Percentiles rank a stretch among this genome's conserved stretches.
phyloP scores from a whole-genome alignment of 495 filamentous ascomycete genomes.

The Penicillium argentinense region DNA sequence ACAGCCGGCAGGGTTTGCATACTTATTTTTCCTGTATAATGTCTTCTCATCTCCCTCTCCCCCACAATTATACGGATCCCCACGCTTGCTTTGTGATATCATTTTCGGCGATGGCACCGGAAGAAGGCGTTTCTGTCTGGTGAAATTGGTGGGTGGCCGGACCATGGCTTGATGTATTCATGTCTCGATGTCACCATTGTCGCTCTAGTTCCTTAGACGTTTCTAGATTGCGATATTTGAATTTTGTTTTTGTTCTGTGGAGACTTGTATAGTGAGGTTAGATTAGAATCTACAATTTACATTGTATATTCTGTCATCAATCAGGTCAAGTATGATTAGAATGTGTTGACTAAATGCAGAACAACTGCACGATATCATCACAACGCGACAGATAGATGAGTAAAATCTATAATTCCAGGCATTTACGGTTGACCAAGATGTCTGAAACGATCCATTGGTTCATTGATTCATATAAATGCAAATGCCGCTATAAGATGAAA shows the following conservation, averaged over 20 bases:
- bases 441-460: too few relatives aligned
- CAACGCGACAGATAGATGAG: too few relatives aligned
- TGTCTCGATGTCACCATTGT: neutral
- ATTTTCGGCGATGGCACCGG: neutral
- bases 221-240: conserved; percentile 13
- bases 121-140: conserved; percentile 20
- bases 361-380: too few relatives aligned
- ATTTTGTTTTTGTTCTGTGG: neutral
- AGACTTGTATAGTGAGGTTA: neutral
- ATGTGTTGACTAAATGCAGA: too few relatives aligned
- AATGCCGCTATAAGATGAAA: neutral
- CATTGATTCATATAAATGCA: too few relatives aligned
- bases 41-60: conserved; percentile 5
- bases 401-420: too few relatives aligned
- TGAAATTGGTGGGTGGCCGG: conserved; percentile 22
- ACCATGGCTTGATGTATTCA: neutral
- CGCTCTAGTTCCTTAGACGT: neutral
- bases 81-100: neutral
- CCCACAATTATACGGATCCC: conserved; percentile 6
- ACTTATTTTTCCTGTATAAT: conserved; percentile 20
- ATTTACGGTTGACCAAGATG: too few relatives aligned
- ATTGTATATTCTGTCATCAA: too few relatives aligned
- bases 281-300: too few relatives aligned
- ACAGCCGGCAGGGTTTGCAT: conserved; percentile 12
- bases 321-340: too few relatives aligned